Base-by-base conservation (phyloP, 2,329 filamentous ascomycete species). In the Penicillium oxalicum region DNA sequence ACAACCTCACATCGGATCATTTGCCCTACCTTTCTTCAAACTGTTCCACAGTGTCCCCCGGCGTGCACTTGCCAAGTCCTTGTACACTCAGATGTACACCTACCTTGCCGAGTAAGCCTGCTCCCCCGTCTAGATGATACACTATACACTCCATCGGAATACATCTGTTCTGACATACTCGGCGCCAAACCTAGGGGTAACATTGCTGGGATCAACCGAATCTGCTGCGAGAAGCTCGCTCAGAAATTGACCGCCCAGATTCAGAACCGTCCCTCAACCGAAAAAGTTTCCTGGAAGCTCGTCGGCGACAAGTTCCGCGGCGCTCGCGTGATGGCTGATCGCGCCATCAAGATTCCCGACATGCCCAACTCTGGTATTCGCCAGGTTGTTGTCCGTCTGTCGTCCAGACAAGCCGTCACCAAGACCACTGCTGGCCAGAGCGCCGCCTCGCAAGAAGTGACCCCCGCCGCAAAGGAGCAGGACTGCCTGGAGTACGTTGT, bases 401-500 rank as follows among this genome's bases (percentile, higher is more conserved):
- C 58, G 32, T 71, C 63, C 49, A 57, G 60, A 8, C 71, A 74
- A 50, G 64, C 65, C 1, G 67, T 67, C 24, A 56, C 55, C 40
- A 68, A 62, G 27, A 48, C 45, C 40, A 47, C 40, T 24, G 24
- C 39, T 7, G 27, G 32, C 37, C 18, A 42, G 41, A 29, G 38
- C 32, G 37, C n/a, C 18, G 26, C 41, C 13, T 18, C 13, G 5
- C 29, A 41, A 8, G 34, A 51, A 24, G 35, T 33, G 5, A 41
- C 49, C 29, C 55, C 52, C 25, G 52, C 61, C n/a, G 55, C 58
- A 12, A 71, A 70, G 59, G 59, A 66, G 44, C 71, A 71, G 61
- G 69, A 71, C 52, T 69, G 69, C 52, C 68, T 64, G 2, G 77
- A 79, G 59, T 77, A 79, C 52, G 56, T 79, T 28, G 76, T 79